These are phyloP conservation scores for Friedmanniomyces endolithicus DNA, from an alignment of 495 filamentous ascomycete species.

Conservation along the genomic window DNA sequence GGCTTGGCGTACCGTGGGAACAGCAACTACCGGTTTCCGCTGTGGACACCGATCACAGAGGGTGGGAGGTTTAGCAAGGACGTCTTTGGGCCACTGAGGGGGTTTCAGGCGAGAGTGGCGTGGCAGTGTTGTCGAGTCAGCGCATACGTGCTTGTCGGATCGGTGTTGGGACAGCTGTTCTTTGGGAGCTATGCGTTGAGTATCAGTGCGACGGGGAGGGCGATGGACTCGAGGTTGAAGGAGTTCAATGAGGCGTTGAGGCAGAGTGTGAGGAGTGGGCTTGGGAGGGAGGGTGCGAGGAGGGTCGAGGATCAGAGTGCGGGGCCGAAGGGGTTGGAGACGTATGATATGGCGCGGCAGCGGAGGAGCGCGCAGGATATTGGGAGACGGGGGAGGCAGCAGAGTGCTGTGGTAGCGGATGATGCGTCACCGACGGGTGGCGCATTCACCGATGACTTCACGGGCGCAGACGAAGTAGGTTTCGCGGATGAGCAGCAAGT, in stretches of 20 bases:
- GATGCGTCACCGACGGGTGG: constrained; percentile 20
- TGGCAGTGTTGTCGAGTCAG: constrained; percentile 16
- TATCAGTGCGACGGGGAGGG: background rate
- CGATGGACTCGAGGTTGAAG: constrained; percentile 22
- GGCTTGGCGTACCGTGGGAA: constrained; percentile 1
- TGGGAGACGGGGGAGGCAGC: background rate
- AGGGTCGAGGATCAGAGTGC: background rate
- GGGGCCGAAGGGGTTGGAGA: constrained; percentile 7
- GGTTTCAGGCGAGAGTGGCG: constrained; percentile 10
- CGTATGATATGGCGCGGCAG: constrained; percentile 20
- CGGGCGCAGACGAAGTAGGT: background rate
- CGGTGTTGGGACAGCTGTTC: constrained; percentile 17
- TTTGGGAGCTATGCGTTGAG: constrained; percentile 11
- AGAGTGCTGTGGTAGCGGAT: background rate
- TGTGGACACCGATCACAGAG: constrained; percentile 18
- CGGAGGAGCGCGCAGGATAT: constrained; percentile 7
- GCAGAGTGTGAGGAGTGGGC: background rate
- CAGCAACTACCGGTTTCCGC: constrained; percentile 19
- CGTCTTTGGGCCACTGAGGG: constrained; percentile 13
- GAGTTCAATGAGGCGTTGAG: constrained; percentile 18
- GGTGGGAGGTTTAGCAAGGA: constrained; percentile 15
- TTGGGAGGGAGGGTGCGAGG: background rate
- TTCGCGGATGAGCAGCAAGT: constrained; percentile 17
- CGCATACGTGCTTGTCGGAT: constrained; percentile 13
- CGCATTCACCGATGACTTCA: constrained; percentile 9